phyloP scores from a whole-genome alignment of 2,329 filamentous ascomycete genomes.

The Aphanoascus verrucosus region DNA sequence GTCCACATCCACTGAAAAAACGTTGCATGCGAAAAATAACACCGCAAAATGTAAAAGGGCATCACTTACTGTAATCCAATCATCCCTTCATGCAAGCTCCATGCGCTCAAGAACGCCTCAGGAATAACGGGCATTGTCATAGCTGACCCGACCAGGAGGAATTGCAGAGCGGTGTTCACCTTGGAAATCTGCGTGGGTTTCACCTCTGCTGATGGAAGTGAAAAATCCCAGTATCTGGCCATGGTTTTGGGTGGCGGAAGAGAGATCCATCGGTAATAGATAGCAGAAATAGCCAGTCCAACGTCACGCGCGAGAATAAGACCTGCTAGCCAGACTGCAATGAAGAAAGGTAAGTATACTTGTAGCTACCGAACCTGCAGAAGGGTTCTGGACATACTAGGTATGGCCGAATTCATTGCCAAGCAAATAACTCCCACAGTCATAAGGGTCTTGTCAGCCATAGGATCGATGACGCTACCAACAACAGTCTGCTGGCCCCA shows the following conservation, averaged over 20 bases:
- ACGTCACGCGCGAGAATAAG: slow-evolving; percentile 85
- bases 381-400: slow-evolving; percentile 45
- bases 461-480: slow-evolving; percentile 86
- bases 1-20: neutral
- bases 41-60: slow-evolving; percentile 1
- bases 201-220: slow-evolving; percentile 50
- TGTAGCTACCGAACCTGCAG: too few relatives aligned
- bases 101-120: slow-evolving; percentile 43
- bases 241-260: slow-evolving; percentile 90
- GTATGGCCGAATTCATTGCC: slow-evolving; percentile 70
- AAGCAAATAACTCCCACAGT: slow-evolving; percentile 79
- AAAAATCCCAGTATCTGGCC: slow-evolving; percentile 92
- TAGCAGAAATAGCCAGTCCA: slow-evolving; percentile 69
- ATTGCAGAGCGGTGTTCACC: slow-evolving; percentile 86
- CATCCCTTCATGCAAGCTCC: slow-evolving; percentile 53
- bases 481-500: slow-evolving; percentile 90
- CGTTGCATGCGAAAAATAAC: neutral
- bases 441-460: slow-evolving; percentile 96
- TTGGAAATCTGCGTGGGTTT: slow-evolving; percentile 38
- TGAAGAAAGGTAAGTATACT: slow-evolving; percentile 3
- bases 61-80: slow-evolving; percentile 36
- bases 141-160: slow-evolving; percentile 74
- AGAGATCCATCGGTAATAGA: slow-evolving; percentile 94
- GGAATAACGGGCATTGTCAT: slow-evolving; percentile 67
- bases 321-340: slow-evolving; percentile 67